phyloP scores from a whole-genome alignment of 805 yeast genomes.

The Myxozyma vanderwaltii region DNA sequence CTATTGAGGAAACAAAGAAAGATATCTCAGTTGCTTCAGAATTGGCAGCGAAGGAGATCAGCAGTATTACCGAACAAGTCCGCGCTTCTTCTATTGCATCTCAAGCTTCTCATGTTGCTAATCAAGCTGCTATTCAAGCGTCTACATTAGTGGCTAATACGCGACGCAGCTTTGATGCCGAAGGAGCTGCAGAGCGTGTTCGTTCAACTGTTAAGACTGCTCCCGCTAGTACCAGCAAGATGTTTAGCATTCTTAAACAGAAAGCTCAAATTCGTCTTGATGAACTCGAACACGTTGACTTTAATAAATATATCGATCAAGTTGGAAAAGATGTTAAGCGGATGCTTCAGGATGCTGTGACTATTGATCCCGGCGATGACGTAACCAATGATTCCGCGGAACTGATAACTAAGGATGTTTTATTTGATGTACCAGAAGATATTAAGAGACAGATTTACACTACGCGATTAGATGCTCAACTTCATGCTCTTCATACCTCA shows the following conservation, averaged over 20 bases:
- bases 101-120: constrained; percentile 21
- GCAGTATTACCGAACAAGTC: constrained; percentile 22
- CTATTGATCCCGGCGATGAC: constrained; percentile 38
- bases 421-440: constrained; percentile 26
- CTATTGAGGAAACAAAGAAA: constrained; percentile 37
- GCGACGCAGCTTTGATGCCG: constrained; percentile 19
- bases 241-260: constrained; percentile 41
- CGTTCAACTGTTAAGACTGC: constrained; percentile 12
- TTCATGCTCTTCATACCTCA: constrained; percentile 57
- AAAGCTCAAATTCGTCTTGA: constrained; percentile 68
- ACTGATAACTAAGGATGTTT: constrained; percentile 20
- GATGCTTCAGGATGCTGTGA: constrained; percentile 50
- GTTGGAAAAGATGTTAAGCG: constrained; percentile 51
- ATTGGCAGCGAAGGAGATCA: constrained; percentile 27
- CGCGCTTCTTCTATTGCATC: constrained; percentile 27
- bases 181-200: constrained; percentile 7
- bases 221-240: constrained; percentile 35
- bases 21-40: constrained; percentile 37
- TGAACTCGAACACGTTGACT: constrained; percentile 74
- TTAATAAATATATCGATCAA: constrained; percentile 60
- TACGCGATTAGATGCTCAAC: constrained; percentile 63
- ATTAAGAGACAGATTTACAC: constrained; percentile 33
- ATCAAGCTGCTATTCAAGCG: constrained; percentile 12
- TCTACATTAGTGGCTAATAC: constrained; percentile 9
- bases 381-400: neutral